Evolutionary conservation across 1,284 basidiomycete species (phyloP).

Genomic region (Pseudomicrostroma phylloplanum): DNA sequence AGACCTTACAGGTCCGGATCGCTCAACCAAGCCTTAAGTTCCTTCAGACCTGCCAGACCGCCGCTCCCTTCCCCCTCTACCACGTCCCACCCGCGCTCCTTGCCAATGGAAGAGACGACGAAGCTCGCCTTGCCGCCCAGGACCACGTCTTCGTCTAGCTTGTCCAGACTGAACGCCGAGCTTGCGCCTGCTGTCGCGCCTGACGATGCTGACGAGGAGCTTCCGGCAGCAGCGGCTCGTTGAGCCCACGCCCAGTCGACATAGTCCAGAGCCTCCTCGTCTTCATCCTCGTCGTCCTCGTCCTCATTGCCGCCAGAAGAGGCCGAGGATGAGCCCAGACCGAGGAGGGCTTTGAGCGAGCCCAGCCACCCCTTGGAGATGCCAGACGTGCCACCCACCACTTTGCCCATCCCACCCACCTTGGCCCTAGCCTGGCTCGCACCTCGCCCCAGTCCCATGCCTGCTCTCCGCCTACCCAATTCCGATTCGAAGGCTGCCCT

Average conservation of each 20-base stretch:
- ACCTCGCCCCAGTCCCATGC: constrained; percentile 30
- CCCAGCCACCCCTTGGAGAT: background rate
- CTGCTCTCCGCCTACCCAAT: constrained; percentile 28
- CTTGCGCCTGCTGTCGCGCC: background rate
- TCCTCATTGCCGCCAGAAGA: constrained; percentile 12
- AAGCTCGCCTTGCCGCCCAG: constrained; percentile 28
- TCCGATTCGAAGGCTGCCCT: constrained; percentile 35
- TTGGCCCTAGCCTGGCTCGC: constrained; percentile 23
- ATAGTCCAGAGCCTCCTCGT: constrained; percentile 38
- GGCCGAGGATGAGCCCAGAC: background rate
- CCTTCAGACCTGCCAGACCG: constrained; percentile 10
- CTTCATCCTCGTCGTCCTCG: constrained; percentile 33
- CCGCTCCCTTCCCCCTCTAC: background rate
- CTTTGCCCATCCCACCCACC: constrained; percentile 38
- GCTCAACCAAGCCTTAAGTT: constrained; percentile 4
- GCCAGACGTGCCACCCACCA: constrained; percentile 13
- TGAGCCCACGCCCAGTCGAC: constrained; percentile 23
- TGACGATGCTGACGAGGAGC: constrained; percentile 4
- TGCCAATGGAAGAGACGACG: constrained; percentile 32
- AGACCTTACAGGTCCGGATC: no score
- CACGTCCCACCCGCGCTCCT: constrained; percentile 18
- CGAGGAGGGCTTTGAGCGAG: constrained; percentile 13
- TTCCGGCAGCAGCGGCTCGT: constrained; percentile 4
- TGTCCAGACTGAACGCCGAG: constrained; percentile 24
- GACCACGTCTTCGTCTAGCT: constrained; percentile 35